A percentile compares a stretch with the other conserved stretches of the same genome.
Evolutionary conservation across 768 basidiomycete genomes (phyloP).

Genomic region (Pleurotus cornucopiae): DNA sequence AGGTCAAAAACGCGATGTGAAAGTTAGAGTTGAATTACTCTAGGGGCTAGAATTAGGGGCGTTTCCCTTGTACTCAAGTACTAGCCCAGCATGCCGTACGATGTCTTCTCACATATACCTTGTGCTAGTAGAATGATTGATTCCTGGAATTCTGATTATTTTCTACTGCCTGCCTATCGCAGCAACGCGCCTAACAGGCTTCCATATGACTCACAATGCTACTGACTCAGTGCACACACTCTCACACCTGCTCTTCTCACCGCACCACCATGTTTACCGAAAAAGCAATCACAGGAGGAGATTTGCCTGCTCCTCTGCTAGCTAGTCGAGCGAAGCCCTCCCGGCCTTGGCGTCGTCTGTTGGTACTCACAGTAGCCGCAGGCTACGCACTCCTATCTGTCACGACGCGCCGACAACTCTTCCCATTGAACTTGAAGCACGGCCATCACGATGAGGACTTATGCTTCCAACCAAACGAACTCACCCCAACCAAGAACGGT

Average conservation of each 20-base stretch:
- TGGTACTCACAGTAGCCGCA: background rate
- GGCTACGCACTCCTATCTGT: background rate
- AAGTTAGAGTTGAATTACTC: no score
- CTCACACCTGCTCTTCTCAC: background rate
- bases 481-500: constrained; percentile 25
- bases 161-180: no score
- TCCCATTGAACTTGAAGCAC: background rate
- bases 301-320: background rate
- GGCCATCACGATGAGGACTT: background rate
- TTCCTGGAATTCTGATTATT: no score
- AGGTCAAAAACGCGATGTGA: no score
- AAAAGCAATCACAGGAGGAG: background rate
- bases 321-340: background rate
- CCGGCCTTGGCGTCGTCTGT: background rate
- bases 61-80: background rate
- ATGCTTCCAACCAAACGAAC: constrained; percentile 17
- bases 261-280: background rate
- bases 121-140: no score
- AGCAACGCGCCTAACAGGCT: no score
- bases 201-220: background rate
- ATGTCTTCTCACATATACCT: background rate
- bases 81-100: background rate
- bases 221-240: background rate
- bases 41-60: no score
- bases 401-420: background rate